These are phyloP conservation scores for Lupinus albus DNA, from an alignment of 306 rosid species.

Conservation along the genomic window DNA sequence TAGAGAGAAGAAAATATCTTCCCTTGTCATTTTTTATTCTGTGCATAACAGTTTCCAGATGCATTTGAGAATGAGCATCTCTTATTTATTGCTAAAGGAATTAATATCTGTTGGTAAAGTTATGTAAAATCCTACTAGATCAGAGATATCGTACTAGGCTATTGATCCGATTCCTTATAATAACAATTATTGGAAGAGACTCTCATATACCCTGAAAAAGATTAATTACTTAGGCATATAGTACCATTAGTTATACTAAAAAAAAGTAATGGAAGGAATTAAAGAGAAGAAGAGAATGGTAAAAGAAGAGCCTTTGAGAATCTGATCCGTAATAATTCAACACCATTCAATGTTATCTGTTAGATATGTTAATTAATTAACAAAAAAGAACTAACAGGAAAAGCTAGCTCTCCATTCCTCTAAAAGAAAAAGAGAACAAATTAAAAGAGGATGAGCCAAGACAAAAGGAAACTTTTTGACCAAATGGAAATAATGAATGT, in stretches of 20 bases:
- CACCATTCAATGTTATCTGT: conserved; percentile 1
- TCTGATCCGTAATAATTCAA: neutral
- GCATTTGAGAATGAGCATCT: neutral
- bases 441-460: neutral
- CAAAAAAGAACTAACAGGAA: neutral
- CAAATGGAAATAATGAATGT: neutral
- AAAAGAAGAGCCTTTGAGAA: neutral
- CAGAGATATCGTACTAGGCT: too few species aligned
- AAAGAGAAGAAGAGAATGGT: neutral
- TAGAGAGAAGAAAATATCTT: neutral
- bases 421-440: conserved; percentile 14
- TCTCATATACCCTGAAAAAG: too few species aligned
- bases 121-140: too few species aligned
- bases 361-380: neutral
- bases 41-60: neutral
- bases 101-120: too few species aligned
- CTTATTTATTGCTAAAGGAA: neutral
- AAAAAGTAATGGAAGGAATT: neutral
- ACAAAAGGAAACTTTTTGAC: conserved; percentile 16
- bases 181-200: too few species aligned
- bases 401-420: neutral
- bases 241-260: too few species aligned
- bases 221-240: too few species aligned
- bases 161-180: too few species aligned
- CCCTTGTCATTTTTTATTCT: neutral